A percentile compares a stretch with the other conserved stretches of the same genome.
Conservation (phyloP, 176 grass and related monocot species). For the Paspalum notatum region DNA sequence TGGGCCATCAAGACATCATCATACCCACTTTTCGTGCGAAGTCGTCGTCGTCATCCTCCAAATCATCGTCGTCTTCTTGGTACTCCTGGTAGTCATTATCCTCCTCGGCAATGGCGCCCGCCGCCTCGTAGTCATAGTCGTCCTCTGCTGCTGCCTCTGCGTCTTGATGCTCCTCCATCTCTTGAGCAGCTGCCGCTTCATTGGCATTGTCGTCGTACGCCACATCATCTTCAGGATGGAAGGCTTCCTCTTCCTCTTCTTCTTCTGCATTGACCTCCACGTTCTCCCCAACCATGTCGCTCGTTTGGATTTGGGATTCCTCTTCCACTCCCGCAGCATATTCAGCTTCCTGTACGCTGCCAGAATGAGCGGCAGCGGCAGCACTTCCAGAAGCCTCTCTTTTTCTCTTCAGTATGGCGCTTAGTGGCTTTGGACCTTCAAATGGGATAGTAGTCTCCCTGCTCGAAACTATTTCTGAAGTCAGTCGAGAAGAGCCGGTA, state of each 20-base stretch:
- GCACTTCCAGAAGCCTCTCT: constrained; percentile 30
- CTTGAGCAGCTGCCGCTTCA: constrained; percentile 22
- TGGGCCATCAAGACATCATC: constrained; percentile 47
- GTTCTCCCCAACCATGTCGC: background rate
- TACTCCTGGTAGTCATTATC: constrained; percentile 57
- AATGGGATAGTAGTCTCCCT: constrained; percentile 45
- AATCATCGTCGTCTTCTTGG: constrained; percentile 50
- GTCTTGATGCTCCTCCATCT: constrained; percentile 40
- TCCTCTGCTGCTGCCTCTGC: constrained; percentile 36
- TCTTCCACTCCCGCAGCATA: constrained; percentile 12
- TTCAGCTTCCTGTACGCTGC: constrained; percentile 27
- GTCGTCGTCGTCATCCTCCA: constrained; percentile 57
- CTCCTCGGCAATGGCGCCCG: constrained; percentile 32
- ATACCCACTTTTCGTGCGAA: constrained; percentile 54
- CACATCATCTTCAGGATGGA: constrained; percentile 45
- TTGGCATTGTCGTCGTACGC: constrained; percentile 8
- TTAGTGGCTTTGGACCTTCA: constrained; percentile 59
- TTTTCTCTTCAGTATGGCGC: constrained; percentile 68
- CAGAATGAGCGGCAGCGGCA: constrained; percentile 23
- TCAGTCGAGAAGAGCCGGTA: constrained; percentile 20
- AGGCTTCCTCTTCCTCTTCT: constrained; percentile 42
- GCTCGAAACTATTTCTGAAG: constrained; percentile 39
- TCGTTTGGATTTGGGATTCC: background rate
- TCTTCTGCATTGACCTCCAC: constrained; percentile 35
- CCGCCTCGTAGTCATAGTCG: constrained; percentile 43